Conservation (phyloP, 768 basidiomycete species). For the Podaxis carcinomalis region DNA sequence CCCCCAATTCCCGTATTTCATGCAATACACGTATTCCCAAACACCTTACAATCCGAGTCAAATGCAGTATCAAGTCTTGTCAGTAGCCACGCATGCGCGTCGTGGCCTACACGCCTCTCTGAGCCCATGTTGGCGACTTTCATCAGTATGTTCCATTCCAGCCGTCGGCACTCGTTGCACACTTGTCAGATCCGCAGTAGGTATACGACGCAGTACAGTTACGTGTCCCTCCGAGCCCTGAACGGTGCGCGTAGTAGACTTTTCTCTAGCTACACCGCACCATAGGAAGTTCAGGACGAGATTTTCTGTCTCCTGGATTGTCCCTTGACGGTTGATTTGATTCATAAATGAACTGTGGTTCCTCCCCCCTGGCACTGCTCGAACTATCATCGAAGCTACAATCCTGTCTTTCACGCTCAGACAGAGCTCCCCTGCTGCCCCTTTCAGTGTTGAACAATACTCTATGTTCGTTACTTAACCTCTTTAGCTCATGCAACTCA, state of each 20-base stretch:
- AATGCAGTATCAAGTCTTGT: not conserved
- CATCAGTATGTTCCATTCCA: not conserved
- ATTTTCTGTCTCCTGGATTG: no score
- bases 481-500: not conserved
- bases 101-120: constrained; percentile 27
- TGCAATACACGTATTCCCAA: not conserved
- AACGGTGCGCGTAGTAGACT: not conserved
- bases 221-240: not conserved
- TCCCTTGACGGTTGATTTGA: no score
- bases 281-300: no score
- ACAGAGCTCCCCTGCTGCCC: no score
- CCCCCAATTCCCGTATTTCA: not conserved
- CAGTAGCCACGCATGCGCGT: constrained; percentile 44
- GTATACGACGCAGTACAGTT: not conserved
- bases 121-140: not conserved
- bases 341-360: no score
- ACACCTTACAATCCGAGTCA: not conserved
- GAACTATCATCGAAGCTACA: no score
- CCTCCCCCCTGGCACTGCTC: no score
- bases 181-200: not conserved
- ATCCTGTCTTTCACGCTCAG: no score
- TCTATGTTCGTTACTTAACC: not conserved
- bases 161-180: not conserved
- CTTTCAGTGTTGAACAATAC: no score
- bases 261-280: not conserved